Evolutionary conservation across 441 rosid species (phyloP), one percentile per base, ranked within the genome.

Genomic region (Pelargonium australe): DNA sequence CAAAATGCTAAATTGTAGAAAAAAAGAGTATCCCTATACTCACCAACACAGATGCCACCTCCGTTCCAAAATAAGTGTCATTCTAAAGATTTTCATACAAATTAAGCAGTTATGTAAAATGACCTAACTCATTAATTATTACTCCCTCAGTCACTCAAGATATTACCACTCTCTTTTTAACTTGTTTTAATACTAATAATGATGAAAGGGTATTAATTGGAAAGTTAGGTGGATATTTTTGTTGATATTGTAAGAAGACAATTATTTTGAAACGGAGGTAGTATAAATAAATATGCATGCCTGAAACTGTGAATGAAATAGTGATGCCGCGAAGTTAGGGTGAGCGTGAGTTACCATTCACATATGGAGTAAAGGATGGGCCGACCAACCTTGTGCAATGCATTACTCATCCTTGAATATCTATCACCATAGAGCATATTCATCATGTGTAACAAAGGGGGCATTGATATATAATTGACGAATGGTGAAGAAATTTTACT

Each of bases 311-410:
- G 17, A 51, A 51, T 5, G 7, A 51, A 51, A 51, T 17, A 6
- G 23, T 55, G 23, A 12, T 17, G 17, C 7, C 17, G 61, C 17
- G 6, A 23, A 55, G 60, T 58, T 51, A 66, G 68, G 40, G 67
- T 37, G 4, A 43, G 67, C 10, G 17, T 43, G 13, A 71, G 17
- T 17, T 77, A 77, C 81, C 83, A 82, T 69, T 82, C 83, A 44
- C 83, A 82, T 31, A 82, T 1, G 4, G 81, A 71, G 63, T 23
- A 79, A 57, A 75, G 74, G 14, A 82, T 77, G 6, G 73, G 81
- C 2, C 73, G 70, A 19, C 80, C 74, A 17, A 68, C 76, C 34
- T 73, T 77, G 12, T 7, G 73, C 76, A 82, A 70, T 14, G 83
- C 85, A 58, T 13, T 63, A 74, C 81, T 79, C 83, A 79, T 82